A percentile compares a stretch with the other conserved stretches of the same genome.
Evolutionary conservation across 371 early-diverging fungal genomes (phyloP).

Genomic region (Mortierella sp.): DNA sequence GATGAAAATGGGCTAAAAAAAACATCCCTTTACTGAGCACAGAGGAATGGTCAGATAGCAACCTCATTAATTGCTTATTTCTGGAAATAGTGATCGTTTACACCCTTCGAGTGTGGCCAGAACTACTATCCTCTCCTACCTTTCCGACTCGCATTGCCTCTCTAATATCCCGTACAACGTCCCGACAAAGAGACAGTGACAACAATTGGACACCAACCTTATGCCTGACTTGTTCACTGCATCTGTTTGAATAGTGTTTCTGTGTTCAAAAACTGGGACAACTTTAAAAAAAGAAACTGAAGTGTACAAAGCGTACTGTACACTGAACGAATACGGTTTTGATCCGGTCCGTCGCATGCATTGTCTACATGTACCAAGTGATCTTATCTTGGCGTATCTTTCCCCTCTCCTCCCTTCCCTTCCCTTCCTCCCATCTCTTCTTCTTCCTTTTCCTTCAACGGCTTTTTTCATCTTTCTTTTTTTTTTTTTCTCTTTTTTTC

Average conservation of each 20-base stretch:
- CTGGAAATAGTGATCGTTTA: too few species aligned
- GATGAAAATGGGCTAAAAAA: too few species aligned
- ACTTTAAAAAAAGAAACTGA: slow-evolving; percentile 1
- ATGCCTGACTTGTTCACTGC: neutral
- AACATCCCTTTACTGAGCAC: too few species aligned
- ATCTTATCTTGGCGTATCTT: neutral
- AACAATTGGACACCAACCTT: neutral
- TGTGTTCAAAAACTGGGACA: neutral
- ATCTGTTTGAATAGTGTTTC: neutral
- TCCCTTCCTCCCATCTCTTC: neutral
- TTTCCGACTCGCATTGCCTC: neutral
- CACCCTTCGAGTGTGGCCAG: neutral
- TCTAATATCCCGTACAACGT: neutral
- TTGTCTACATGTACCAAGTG: neutral
- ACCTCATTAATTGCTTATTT: too few species aligned
- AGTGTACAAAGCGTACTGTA: too few species aligned
- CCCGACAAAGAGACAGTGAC: neutral
- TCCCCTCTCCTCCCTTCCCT: neutral
- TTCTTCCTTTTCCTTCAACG: neutral
- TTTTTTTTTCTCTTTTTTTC: neutral
- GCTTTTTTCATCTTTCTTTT: neutral
- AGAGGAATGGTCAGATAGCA: too few species aligned
- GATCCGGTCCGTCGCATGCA: slow-evolving; percentile 9
- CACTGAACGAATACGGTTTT: neutral
- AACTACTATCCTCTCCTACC: too few species aligned